Base-by-base conservation (phyloP, 441 rosid species). In the Erodium trifolium region DNA sequence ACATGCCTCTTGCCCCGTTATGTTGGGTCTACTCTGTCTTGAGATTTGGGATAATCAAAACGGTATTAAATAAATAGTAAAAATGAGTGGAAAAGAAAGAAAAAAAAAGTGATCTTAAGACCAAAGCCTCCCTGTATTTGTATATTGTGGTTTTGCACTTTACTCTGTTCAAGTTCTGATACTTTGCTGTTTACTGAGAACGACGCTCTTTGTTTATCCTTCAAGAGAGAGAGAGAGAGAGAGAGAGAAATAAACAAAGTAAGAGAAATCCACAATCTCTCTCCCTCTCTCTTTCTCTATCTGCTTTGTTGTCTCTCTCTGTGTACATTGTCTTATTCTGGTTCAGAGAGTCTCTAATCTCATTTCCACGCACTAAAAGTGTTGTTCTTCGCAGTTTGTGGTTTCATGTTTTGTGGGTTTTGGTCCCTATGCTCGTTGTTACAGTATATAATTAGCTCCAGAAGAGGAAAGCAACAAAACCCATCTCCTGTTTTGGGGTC, bases 101-200 rank as follows among this genome's bases (percentile, higher is more conserved):
- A 5, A 37, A 53, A 53, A 57, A 17, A 57, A 57, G 27, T 0
- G 3, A 13, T 16, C 63, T 3, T 9, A 59, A 8, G 11, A 19
- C 45, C 43, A 4, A 1, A 2, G 3, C 6, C 60, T 53, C 18
- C n/a, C 16, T 35, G 39, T 35, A 35, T 16, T 9, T 5, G 27
- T 4, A 2, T 16, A 7, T 57, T 57, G 63, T 57, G 63, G 63
- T 57, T 17, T 17, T 10, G 19, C 71, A 76, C 95, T 92, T 89
- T 90, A 84, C 79, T 83, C 85, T 82, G 86, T 88, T 85, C 87
- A 87, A 88, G 84, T 75, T 79, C 65, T 59, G 80, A 82, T 73
- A 73, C 89, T 83, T 84, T 80, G 84, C 80, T 82, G 91, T 82
- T 83, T 82, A 74, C 83, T 77, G 80, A 87, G 81, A 41, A 8